Percentiles rank a stretch among this genome's conserved stretches.
These are phyloP conservation scores for Cicer cuneatum DNA, from an alignment of 306 rosid species.

Conservation along the genomic window DNA sequence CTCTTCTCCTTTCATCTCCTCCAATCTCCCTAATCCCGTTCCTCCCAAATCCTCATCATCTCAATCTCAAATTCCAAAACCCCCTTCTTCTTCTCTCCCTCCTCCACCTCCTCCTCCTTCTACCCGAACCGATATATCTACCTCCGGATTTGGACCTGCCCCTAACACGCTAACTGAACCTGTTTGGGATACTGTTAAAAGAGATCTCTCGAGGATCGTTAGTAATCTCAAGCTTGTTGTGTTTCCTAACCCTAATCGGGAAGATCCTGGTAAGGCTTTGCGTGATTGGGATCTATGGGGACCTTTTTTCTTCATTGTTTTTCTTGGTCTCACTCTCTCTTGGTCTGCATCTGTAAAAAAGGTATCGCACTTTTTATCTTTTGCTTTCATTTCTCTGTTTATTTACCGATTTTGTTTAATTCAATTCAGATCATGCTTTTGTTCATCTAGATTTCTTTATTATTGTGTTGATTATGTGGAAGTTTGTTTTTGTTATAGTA, in stretches of 20 bases:
- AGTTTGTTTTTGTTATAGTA: background rate
- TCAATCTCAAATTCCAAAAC: slow-evolving; percentile 29
- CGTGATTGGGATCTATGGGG: slow-evolving; percentile 99
- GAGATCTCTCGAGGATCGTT: slow-evolving; percentile 93
- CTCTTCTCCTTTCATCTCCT: slow-evolving; percentile 55
- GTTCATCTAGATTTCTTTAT: background rate
- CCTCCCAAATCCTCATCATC: slow-evolving; percentile 43
- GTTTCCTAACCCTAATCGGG: slow-evolving; percentile 93
- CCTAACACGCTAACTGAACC: slow-evolving; percentile 94
- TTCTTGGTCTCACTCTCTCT: slow-evolving; percentile 84
- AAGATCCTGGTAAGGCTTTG: slow-evolving; percentile 95
- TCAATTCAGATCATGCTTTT: slow-evolving; percentile 20
- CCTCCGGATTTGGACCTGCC: slow-evolving; percentile 73
- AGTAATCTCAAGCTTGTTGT: slow-evolving; percentile 95
- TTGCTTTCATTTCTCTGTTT: background rate
- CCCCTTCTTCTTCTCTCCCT: slow-evolving; percentile 4
- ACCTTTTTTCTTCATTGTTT: slow-evolving; percentile 96
- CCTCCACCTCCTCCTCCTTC: slow-evolving; percentile 45
- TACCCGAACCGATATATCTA: slow-evolving; percentile 29
- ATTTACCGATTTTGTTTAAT: background rate
- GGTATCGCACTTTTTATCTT: slow-evolving; percentile 43
- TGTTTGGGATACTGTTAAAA: slow-evolving; percentile 92
- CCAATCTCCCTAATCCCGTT: slow-evolving; percentile 47
- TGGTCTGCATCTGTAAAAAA: slow-evolving; percentile 99
- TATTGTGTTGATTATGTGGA: background rate